Evolutionary conservation across 495 filamentous ascomycete species (phyloP).

Genomic region (Margaritispora aquatica): DNA sequence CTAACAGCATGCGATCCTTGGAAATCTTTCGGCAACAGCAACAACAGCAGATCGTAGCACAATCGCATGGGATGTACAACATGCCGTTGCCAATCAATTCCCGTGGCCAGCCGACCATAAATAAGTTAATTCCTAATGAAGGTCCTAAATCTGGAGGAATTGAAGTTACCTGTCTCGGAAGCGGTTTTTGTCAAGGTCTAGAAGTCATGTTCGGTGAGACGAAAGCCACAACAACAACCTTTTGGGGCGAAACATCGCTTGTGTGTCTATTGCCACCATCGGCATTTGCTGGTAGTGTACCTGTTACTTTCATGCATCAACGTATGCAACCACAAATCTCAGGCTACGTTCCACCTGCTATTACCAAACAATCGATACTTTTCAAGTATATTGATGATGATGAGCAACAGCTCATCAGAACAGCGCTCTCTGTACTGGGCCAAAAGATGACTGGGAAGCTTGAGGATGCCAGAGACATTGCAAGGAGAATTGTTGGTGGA

Average conservation of each 20-base stretch:
- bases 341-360: constrained; percentile 38
- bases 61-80: constrained; percentile 31
- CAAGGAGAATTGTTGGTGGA: constrained; percentile 47
- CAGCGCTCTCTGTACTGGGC: constrained; percentile 49
- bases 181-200: constrained; percentile 70
- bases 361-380: constrained; percentile 43
- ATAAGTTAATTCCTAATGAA: constrained; percentile 74
- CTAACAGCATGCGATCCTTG: constrained; percentile 38
- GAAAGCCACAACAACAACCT: constrained; percentile 72
- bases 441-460: constrained; percentile 49
- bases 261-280: constrained; percentile 80
- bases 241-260: constrained; percentile 75
- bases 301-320: constrained; percentile 65
- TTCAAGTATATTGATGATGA: constrained; percentile 80
- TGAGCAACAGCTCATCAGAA: constrained; percentile 63
- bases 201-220: constrained; percentile 82
- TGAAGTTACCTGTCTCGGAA: constrained; percentile 78
- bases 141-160: constrained; percentile 77
- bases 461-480: constrained; percentile 45
- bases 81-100: constrained; percentile 28
- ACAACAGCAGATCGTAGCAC: constrained; percentile 33
- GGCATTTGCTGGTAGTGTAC: constrained; percentile 59
- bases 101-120: constrained; percentile 50
- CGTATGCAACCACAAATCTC: constrained; percentile 41
- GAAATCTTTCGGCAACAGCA: constrained; percentile 33